Percentiles rank a stretch among this genome's conserved stretches.
These are phyloP conservation scores for Clonostachys rosea DNA, from an alignment of 2,329 filamentous ascomycete species.

Conservation along the genomic window DNA sequence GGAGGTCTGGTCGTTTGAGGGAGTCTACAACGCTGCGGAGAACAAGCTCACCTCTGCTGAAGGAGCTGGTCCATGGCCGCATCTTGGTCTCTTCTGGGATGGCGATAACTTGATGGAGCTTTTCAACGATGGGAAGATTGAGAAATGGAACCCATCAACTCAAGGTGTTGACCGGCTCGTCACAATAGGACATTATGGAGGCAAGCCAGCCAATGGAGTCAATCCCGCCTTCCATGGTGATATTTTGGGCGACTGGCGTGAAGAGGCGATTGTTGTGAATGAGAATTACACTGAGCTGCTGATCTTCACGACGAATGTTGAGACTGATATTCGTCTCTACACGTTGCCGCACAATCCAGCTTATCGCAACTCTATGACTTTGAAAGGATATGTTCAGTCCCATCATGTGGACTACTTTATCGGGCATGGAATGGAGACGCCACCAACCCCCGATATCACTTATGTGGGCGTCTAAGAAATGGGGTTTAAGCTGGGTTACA, in stretches of 20 bases:
- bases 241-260: conserved; percentile 12
- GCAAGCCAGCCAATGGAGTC: background rate
- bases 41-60: conserved; percentile 3
- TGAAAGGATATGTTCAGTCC: conserved; percentile 14
- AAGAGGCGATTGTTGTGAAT: conserved; percentile 11
- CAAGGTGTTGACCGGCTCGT: background rate
- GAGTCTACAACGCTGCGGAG: conserved; percentile 9
- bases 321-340: conserved; percentile 10
- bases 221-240: conserved; percentile 11
- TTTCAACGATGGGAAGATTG: conserved; percentile 8
- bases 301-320: conserved; percentile 12
- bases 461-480: background rate
- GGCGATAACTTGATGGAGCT: conserved; percentile 7
- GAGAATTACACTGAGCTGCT: conserved; percentile 8
- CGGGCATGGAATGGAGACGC: conserved; percentile 8
- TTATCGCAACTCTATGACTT: conserved; percentile 13
- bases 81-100: conserved; percentile 6
- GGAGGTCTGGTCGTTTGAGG: conserved; percentile 12
- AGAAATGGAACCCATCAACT: conserved; percentile 5
- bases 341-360: conserved; percentile 15
- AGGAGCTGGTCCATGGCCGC: conserved; percentile 1
- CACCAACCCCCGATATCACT: conserved; percentile 2
- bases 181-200: conserved; percentile 6
- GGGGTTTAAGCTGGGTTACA: no score
- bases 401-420: conserved; percentile 14